Evolutionary conservation across 129 eudicot genomes (phyloP).

Genomic region (Helianthus annuus): HanXRQr2.0-SUNRISE NC_035447.2:109818813-109819312

Average conservation of each 20-base stretch:
- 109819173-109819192: too few species aligned
- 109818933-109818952: too few species aligned
- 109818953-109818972: not conserved
- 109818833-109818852: not conserved
- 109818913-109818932: too few species aligned
- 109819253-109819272: too few species aligned
- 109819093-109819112: too few species aligned
- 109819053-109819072: not conserved
- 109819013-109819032: too few species aligned
- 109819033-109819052: not conserved
- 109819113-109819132: not conserved
- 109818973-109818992: not conserved
- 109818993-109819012: too few species aligned
- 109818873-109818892: too few species aligned
- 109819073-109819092: too few species aligned
- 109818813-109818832: slow-evolving; percentile 13
- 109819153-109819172: not conserved
- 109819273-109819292: too few species aligned
- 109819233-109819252: not conserved
- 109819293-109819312: too few species aligned
- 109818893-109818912: not conserved
- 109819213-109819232: not conserved
- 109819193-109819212: not conserved
- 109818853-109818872: not conserved
- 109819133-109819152: not conserved